phyloP scores from a whole-genome alignment of 1,139 yeast species.

The Protomyces pachydermus region DNA sequence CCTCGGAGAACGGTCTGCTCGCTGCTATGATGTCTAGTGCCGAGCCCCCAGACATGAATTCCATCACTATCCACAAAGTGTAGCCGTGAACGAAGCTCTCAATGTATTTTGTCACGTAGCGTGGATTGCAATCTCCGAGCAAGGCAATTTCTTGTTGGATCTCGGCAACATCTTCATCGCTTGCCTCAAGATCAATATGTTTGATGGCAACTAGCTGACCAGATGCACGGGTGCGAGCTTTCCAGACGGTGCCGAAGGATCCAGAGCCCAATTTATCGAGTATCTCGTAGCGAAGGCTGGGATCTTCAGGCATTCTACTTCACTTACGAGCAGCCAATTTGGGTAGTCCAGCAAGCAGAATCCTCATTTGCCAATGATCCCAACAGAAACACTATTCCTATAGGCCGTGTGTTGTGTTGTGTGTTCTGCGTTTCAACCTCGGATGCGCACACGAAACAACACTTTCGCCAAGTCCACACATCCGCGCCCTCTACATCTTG shows the following conservation, averaged over 20 bases:
- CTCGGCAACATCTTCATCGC: constrained; percentile 70
- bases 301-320: constrained; percentile 1
- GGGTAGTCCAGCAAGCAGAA: not conserved
- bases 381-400: no score
- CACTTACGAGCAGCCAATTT: not conserved
- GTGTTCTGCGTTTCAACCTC: no score
- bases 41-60: constrained; percentile 78
- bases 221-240: constrained; percentile 52
- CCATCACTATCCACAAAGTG: constrained; percentile 76
- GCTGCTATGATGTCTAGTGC: constrained; percentile 58
- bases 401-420: no score
- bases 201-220: constrained; percentile 35
- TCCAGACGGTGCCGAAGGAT: constrained; percentile 80
- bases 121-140: constrained; percentile 64
- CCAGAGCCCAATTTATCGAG: constrained; percentile 81
- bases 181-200: constrained; percentile 66
- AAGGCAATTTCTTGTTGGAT: constrained; percentile 75
- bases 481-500: not conserved
- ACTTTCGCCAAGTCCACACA: no score
- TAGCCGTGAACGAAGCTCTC: constrained; percentile 75
- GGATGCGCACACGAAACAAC: no score
- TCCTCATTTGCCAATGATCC: no score
- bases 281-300: constrained; percentile 48
- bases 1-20: constrained; percentile 54
- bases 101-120: constrained; percentile 66